Evolutionary conservation across 1,284 basidiomycete genomes (phyloP), one percentile per base, ranked within the genome.

Genomic region (Fomes fomentarius): DNA sequence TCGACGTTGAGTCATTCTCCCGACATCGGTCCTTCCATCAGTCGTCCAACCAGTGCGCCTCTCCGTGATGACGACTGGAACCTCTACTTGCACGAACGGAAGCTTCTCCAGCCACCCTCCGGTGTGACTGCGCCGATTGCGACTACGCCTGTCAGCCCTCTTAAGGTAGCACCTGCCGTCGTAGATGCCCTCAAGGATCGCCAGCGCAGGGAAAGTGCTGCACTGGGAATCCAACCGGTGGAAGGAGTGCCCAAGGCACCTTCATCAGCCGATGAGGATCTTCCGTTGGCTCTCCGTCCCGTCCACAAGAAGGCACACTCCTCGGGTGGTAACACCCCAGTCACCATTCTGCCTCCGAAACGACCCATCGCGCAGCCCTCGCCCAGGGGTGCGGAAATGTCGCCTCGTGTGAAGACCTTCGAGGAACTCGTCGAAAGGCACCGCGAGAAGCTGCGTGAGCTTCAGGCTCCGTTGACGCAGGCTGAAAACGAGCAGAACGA

Each of bases 391-490:
- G 50, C 80, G 12, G 80, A 80, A 4, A 69, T 75, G 21, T 64
- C 73, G 3, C 68, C 75, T 40, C 85, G 86, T 24, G 79, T 83
- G 38, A 79, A 80, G 47, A 91, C 91, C 2, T 91, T 89, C 66
- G 90, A 92, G 69, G 89, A 93, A 67, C 76, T 93, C 40, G 84
- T 83, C 48, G 89, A 90, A 64, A 78, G 91, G n/a, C 90, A 93
- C 64, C 81, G 87, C 52, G 85, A 90, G 73, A 91, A 89, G 73
- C 81, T 93, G 75, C 79, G 78, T 39, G 83, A 84, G 66, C 67
- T 93, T 63, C 90, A 93, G 69, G 83, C 76, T 28, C 90, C 90
- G 14, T 70, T 93, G 28, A 92, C 87, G 25, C 79, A 82, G 62
- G 85, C 84, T 0, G 83, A 85, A 71, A 83, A 82, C 65, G 86